Conservation (phyloP, 768 basidiomycete genomes). For the Lentinus brumalis region DNA sequence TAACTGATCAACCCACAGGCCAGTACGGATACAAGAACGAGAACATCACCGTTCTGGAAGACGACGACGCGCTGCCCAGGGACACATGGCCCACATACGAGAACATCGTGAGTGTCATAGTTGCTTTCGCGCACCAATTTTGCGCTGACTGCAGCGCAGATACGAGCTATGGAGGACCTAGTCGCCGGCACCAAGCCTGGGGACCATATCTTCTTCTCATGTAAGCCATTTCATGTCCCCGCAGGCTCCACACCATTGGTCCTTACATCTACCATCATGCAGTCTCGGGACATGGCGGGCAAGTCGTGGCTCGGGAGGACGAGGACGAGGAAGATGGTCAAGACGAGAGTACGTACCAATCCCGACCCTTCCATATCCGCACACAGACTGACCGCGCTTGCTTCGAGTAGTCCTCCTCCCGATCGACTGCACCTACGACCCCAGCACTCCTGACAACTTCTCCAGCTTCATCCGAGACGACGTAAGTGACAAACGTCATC, state of each 20-base stretch:
- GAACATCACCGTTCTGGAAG: conserved; percentile 48
- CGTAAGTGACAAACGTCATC: conserved; percentile 11
- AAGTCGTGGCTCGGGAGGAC: conserved; percentile 41
- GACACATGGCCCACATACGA: conserved; percentile 40
- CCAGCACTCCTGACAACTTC: not conserved
- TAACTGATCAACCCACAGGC: conserved; percentile 26
- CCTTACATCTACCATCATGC: not conserved
- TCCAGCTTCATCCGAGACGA: conserved; percentile 31
- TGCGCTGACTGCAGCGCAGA: conserved; percentile 28
- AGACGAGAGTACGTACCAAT: conserved; percentile 49
- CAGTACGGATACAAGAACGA: conserved; percentile 39
- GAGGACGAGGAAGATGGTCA: conserved; percentile 51
- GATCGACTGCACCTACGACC: conserved; percentile 14
- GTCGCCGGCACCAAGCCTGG: conserved; percentile 46
- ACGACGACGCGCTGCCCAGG: conserved; percentile 34
- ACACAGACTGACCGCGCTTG: not conserved
- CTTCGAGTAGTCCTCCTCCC: conserved; percentile 25
- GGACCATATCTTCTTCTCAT: conserved; percentile 61
- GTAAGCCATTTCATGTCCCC: conserved; percentile 33
- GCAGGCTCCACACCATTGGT: not conserved
- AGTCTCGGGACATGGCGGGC: conserved; percentile 56
- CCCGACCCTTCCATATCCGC: not conserved
- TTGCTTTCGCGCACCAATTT: not conserved
- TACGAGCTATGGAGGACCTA: conserved; percentile 44
- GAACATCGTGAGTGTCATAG: conserved; percentile 43